Evolutionary conservation across 2,329 filamentous ascomycete genomes (phyloP).

Genomic region (Truncatella angustata): DNA sequence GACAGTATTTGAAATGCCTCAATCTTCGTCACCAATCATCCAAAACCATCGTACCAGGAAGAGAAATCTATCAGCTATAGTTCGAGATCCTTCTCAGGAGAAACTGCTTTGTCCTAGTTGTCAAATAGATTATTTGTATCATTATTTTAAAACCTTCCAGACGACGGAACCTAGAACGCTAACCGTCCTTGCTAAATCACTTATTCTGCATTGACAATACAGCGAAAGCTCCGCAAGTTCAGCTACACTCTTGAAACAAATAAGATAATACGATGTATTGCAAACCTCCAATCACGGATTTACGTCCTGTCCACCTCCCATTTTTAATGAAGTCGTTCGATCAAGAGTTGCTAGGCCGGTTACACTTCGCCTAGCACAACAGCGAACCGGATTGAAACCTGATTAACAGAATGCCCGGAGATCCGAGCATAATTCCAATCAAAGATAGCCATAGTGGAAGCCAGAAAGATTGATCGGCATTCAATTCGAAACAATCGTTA

Average conservation of each 20-base stretch:
- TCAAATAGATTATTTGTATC: background rate
- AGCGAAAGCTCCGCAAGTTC: background rate
- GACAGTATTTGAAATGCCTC: too few relatives aligned
- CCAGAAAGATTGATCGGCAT: background rate
- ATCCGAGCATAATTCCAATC: background rate
- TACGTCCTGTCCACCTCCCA: too few relatives aligned
- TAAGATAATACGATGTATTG: too few relatives aligned
- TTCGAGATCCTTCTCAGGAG: too few relatives aligned
- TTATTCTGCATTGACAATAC: background rate
- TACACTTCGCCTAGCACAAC: background rate
- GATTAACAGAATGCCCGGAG: background rate
- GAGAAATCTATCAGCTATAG: background rate
- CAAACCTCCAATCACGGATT: too few relatives aligned
- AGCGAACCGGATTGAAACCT: background rate
- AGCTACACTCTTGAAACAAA: background rate
- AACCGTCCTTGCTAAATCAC: background rate
- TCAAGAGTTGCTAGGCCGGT: background rate
- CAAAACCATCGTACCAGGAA: background rate
- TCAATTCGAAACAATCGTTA: background rate
- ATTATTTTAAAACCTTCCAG: background rate
- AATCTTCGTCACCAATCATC: background rate
- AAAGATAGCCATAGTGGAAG: background rate
- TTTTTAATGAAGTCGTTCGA: too few relatives aligned
- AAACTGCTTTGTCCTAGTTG: too few relatives aligned
- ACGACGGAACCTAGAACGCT: background rate